phyloP scores from a whole-genome alignment of 495 filamentous ascomycete genomes.

The Ascobolus immersus region DNA sequence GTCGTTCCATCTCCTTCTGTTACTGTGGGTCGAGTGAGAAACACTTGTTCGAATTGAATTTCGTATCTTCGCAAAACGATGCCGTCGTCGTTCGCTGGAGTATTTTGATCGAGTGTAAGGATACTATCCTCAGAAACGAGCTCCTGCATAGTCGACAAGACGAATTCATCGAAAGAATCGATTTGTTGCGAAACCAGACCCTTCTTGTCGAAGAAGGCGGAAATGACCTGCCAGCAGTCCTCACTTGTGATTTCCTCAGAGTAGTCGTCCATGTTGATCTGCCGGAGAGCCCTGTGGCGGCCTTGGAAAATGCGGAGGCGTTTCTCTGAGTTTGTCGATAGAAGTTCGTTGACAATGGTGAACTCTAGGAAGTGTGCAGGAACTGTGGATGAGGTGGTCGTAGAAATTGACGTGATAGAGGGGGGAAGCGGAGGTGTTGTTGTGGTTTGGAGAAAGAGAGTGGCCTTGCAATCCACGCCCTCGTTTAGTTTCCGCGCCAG shows the following conservation, averaged over 20 bases:
- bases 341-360: too few species aligned
- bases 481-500: too few species aligned
- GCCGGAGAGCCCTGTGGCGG: too few species aligned
- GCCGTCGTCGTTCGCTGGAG: constrained; percentile 48
- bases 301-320: too few species aligned
- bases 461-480: too few species aligned
- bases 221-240: constrained; percentile 94
- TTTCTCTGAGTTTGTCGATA: too few species aligned
- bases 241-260: constrained; percentile 59
- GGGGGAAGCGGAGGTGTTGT: too few species aligned
- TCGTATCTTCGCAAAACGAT: constrained; percentile 73
- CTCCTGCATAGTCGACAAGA: constrained; percentile 71
- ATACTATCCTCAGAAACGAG: constrained; percentile 69
- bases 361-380: too few species aligned
- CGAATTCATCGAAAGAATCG: constrained; percentile 95
- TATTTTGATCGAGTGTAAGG: constrained; percentile 68
- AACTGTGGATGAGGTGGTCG: too few species aligned
- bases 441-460: too few species aligned
- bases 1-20: constrained; percentile 80
- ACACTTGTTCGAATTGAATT: constrained; percentile 67
- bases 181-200: constrained; percentile 93
- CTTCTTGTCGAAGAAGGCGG: constrained; percentile 82
- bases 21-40: constrained; percentile 60
- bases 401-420: too few species aligned
- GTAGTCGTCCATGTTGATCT: constrained; percentile 37